phyloP scores from a whole-genome alignment of 768 basidiomycete genomes.

The Sarcodon sp. region DNA sequence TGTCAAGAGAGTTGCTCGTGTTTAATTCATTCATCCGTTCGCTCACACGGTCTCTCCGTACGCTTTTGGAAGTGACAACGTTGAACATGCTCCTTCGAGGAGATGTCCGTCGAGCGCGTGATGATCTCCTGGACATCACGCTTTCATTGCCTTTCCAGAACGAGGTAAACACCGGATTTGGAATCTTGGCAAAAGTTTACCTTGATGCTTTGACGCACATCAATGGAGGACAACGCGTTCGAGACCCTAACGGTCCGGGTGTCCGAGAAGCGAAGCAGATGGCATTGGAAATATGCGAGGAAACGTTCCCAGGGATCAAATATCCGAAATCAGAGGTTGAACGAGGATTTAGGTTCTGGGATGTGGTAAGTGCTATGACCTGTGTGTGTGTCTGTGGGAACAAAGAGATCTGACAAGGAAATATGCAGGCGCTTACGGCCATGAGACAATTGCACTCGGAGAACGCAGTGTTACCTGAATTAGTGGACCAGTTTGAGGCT shows the following conservation, averaged over 20 bases:
- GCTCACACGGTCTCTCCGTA: conserved; percentile 80
- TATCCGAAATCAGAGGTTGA: conserved; percentile 80
- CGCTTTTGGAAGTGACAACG: conserved; percentile 81
- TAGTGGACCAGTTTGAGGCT: conserved; percentile 93
- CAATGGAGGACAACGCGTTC: conserved; percentile 67
- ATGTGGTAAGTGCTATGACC: conserved; percentile 55
- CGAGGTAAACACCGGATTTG: conserved; percentile 97
- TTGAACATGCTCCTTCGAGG: conserved; percentile 87
- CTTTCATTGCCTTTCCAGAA: conserved; percentile 89
- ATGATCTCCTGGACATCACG: conserved; percentile 87
- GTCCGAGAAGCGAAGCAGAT: conserved; percentile 75
- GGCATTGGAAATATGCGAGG: conserved; percentile 87
- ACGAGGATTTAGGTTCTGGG: conserved; percentile 97
- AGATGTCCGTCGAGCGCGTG: conserved; percentile 77
- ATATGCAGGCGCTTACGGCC: conserved; percentile 62
- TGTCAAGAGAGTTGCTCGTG: conserved; percentile 91
- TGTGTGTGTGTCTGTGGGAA: conserved; percentile 2
- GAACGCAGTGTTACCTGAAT: conserved; percentile 65
- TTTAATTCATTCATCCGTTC: conserved; percentile 98
- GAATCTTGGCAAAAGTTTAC: conserved; percentile 94
- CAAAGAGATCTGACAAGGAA: neutral
- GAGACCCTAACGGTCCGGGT: conserved; percentile 65
- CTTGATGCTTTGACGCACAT: conserved; percentile 85
- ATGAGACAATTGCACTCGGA: conserved; percentile 85
- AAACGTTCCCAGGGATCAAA: conserved; percentile 91